Base-by-base conservation (phyloP, 1,284 basidiomycete genomes). In the Prillingera fragicola region DNA sequence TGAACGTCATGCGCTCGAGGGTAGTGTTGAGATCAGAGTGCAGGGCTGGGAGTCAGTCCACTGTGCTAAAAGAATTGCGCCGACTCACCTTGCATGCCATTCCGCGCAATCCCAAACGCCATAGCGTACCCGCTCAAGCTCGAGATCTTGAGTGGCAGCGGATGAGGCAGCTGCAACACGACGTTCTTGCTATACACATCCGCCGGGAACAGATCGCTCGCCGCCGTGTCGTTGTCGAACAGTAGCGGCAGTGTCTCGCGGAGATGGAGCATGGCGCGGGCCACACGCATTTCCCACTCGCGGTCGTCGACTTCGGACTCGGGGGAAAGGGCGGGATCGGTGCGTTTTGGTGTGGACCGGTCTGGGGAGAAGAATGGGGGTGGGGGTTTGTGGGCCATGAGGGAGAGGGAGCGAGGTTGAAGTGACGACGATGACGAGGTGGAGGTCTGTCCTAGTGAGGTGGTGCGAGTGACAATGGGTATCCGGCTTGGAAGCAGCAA, bases 251-350 rank as follows among this genome's bases (percentile, higher is more conserved):
- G 51, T 5, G 69, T 60, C 13, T 67, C 62, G 44, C 64, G 59
- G 1, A 73, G 63, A 45, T 73, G 71, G 3, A 70, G 47, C 59
- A 70, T 66, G 14, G 58, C 68, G 39, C 60, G 56, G 8, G 61
- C 69, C 19, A 69, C 67, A 42, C 69, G 45, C 36, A 71, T 60
- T 44, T 69, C 67, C 67, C 67, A 71, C 47, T 71, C 69, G 18
- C 56, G 43, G 48, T 71, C 69, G 42, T 61, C 59, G n/a, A 71
- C 66, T 43, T 62, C 60, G 27, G 56, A 59, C 35, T 69, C 65
- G 15, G 57, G 57, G 8, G 46, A 44, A 17, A 53, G 48, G 15
- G 32, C 35, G 18, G 46, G 43, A 27, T 22, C 33, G 22, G 32
- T 29, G 21, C n/a, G n/a, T n/a, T 21, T 29, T 14, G 23, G 33